Evolutionary conservation across 495 filamentous ascomycete genomes (phyloP).

Genomic region (Penicillium crystallinum): DNA sequence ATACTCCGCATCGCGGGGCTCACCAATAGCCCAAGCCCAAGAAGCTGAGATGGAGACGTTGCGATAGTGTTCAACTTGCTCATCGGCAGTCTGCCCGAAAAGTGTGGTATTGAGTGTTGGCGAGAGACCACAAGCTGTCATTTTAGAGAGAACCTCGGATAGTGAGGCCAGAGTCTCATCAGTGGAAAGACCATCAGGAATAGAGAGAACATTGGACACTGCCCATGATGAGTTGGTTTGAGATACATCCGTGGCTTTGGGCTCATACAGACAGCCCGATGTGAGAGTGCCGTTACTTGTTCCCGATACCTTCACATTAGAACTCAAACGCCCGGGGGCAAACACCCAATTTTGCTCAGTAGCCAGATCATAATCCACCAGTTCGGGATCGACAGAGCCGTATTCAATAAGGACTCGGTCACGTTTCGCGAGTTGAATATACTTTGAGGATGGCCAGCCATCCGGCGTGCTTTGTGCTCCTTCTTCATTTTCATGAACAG

Average conservation of each 20-base stretch:
- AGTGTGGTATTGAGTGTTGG: constrained; percentile 53
- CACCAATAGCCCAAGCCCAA: constrained; percentile 56
- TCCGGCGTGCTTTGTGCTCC: constrained; percentile 48
- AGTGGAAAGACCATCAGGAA: constrained; percentile 25
- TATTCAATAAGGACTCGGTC: constrained; percentile 50
- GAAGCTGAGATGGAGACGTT: constrained; percentile 44
- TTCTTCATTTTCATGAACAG: constrained; percentile 27
- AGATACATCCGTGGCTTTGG: constrained; percentile 31
- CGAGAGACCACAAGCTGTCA: constrained; percentile 55
- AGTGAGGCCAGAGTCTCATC: constrained; percentile 29
- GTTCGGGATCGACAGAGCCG: constrained; percentile 52
- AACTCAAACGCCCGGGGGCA: constrained; percentile 31
- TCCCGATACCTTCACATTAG: constrained; percentile 20
- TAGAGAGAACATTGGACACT: constrained; percentile 22
- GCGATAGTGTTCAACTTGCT: constrained; percentile 41
- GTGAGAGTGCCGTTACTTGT: constrained; percentile 34
- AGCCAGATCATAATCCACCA: constrained; percentile 46
- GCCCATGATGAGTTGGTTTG: constrained; percentile 57
- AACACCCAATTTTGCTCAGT: constrained; percentile 43
- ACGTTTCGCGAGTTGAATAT: constrained; percentile 45
- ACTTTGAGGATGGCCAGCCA: constrained; percentile 59
- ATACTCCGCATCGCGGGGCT: constrained; percentile 43
- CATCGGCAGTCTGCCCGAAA: constrained; percentile 46
- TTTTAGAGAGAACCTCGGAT: constrained; percentile 31
- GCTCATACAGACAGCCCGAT: constrained; percentile 48